Conservation (phyloP, 2,329 filamentous ascomycete genomes). For the Onygenales sp. region DNA sequence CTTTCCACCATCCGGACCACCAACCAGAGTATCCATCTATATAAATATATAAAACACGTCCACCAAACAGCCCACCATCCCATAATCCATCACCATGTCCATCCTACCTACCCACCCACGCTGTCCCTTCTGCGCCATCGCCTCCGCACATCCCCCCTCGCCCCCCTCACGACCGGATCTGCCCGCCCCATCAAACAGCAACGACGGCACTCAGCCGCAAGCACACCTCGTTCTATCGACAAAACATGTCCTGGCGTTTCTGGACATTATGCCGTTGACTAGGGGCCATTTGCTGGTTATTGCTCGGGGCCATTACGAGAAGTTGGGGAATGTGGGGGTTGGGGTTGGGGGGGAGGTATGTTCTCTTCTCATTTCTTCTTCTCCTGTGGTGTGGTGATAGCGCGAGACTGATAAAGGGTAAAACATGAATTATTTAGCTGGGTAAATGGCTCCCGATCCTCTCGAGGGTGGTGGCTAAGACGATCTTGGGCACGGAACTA, state of each 20-base stretch:
- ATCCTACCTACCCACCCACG: neutral
- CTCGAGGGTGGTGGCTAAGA: slow-evolving; percentile 63
- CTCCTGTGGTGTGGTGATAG: neutral
- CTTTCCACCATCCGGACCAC: too few relatives aligned
- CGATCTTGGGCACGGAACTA: slow-evolving; percentile 46
- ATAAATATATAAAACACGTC: too few relatives aligned
- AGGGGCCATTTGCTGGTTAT: slow-evolving; percentile 75
- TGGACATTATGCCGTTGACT: slow-evolving; percentile 86
- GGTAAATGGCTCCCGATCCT: slow-evolving; percentile 38
- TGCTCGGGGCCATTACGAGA: slow-evolving; percentile 66
- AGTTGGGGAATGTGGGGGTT: slow-evolving; percentile 60
- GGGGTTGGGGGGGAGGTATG: slow-evolving; percentile 59
- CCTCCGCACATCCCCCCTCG: slow-evolving; percentile 38
- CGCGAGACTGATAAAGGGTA: neutral
- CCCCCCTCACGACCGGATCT: slow-evolving; percentile 16
- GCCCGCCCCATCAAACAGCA: neutral
- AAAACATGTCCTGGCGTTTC: slow-evolving; percentile 68
- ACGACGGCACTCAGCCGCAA: slow-evolving; percentile 5
- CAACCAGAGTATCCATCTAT: too few relatives aligned
- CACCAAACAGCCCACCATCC: neutral
- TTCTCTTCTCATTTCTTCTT: slow-evolving; percentile 24
- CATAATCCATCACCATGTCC: neutral
- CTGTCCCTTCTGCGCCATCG: slow-evolving; percentile 53
- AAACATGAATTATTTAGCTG: slow-evolving; percentile 19
- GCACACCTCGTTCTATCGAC: slow-evolving; percentile 64